A percentile compares a stretch with the other conserved stretches of the same genome.
Evolutionary conservation across 306 rosid genomes (phyloP).

Genomic region (Rosa persica): DNA sequence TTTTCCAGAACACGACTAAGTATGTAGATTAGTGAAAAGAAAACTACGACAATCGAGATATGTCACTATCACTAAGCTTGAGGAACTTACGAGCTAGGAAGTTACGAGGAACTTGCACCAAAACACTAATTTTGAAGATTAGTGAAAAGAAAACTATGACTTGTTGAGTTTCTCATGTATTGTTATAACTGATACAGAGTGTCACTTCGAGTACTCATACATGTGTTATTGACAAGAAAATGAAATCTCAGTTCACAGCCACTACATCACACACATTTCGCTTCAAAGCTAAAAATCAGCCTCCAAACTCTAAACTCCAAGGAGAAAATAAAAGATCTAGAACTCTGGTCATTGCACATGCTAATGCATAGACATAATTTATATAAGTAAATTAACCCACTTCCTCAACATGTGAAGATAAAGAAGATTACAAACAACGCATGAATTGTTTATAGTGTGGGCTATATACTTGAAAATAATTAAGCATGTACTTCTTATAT

Average conservation of each 20-base stretch:
- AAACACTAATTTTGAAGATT: no score
- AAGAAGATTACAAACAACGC: neutral
- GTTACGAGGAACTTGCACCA: no score
- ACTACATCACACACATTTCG: neutral
- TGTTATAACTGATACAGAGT: no score
- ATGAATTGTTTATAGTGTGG: neutral
- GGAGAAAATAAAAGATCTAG: neutral
- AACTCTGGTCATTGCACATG: neutral
- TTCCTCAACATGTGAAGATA: conserved; percentile 9
- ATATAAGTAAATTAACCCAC: neutral
- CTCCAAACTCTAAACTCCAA: neutral
- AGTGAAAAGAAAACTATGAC: no score
- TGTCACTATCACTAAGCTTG: no score
- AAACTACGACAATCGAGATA: no score
- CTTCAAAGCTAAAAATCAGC: neutral
- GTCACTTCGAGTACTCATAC: neutral
- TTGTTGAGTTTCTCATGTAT: neutral
- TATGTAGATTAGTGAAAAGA: no score
- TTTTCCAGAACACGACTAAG: no score
- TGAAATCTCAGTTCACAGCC: neutral
- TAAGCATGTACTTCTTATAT: conserved; percentile 8
- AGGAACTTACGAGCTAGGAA: no score
- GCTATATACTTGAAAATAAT: neutral
- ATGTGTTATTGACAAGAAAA: neutral
- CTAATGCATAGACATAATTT: neutral